Conservation (phyloP, 2,329 filamentous ascomycete species). For the Thermoascus crustaceus region DNA sequence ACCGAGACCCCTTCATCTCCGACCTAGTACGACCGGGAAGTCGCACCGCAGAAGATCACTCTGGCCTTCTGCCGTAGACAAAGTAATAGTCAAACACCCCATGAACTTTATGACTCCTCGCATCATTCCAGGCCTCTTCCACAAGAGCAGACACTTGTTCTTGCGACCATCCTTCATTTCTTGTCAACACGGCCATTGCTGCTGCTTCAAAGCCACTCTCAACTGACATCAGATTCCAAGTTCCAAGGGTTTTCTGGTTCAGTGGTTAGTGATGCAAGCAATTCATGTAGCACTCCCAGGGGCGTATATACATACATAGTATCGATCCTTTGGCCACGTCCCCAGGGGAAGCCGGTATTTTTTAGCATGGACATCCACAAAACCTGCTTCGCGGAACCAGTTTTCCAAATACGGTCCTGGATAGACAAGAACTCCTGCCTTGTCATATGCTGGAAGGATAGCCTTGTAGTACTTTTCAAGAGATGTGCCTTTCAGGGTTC, state of each 20-base stretch:
- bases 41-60: too few species aligned
- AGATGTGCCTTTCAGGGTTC: conserved; percentile 1
- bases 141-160: conserved; percentile 23
- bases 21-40: too few species aligned
- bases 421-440: not conserved
- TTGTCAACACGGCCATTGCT: conserved; percentile 13
- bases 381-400: conserved; percentile 15
- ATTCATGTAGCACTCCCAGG: too few species aligned
- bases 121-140: conserved; percentile 22
- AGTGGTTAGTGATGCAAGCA: too few species aligned
- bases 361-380: conserved; percentile 11
- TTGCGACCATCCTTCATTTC: conserved; percentile 12
- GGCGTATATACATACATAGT: too few species aligned
- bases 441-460: not conserved
- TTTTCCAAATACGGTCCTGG: conserved; percentile 7
- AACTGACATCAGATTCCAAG: conserved; percentile 18
- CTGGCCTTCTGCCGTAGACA: conserved; percentile 7
- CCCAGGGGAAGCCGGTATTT: conserved; percentile 15
- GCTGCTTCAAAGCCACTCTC: conserved; percentile 18
- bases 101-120: conserved; percentile 23
- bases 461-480: not conserved
- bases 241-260: conserved; percentile 13
- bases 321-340: conserved; percentile 9
- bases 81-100: conserved; percentile 15
- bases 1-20: too few species aligned